These are phyloP conservation scores for Hibiscus tridactylites DNA, from an alignment of 345 rosid genomes.

Conservation along the genomic window DNA sequence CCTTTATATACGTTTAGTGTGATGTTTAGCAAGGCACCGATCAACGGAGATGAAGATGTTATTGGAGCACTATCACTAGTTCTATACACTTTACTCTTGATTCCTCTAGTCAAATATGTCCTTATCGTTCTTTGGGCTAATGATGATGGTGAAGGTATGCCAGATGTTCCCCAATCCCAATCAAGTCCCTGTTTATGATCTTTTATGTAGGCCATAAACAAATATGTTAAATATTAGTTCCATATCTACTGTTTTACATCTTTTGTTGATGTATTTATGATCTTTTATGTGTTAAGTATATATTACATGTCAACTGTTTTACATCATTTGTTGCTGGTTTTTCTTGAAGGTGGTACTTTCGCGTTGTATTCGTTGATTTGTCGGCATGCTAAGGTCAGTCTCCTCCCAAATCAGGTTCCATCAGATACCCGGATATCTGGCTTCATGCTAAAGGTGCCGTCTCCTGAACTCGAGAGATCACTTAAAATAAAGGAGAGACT, in stretches of 20 bases:
- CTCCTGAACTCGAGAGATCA: constrained; percentile 96
- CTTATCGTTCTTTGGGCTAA: constrained; percentile 97
- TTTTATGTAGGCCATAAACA: not conserved
- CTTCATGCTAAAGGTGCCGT: constrained; percentile 94
- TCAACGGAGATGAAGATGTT: constrained; percentile 72
- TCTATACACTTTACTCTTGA: constrained; percentile 75
- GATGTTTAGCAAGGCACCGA: constrained; percentile 86
- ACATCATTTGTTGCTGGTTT: not conserved
- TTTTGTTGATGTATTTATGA: not conserved
- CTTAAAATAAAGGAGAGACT: constrained; percentile 91
- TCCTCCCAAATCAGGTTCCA: constrained; percentile 94
- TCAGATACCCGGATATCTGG: constrained; percentile 93
- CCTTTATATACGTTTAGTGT: constrained; percentile 91
- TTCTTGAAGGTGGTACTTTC: constrained; percentile 82
- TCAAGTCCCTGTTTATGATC: not conserved
- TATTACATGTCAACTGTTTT: not conserved
- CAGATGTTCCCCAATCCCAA: not conserved
- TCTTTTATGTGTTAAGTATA: not conserved
- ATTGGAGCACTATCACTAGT: constrained; percentile 93
- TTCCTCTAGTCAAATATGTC: constrained; percentile 87
- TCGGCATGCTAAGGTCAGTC: constrained; percentile 95
- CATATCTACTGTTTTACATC: not conserved
- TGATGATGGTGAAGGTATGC: constrained; percentile 95
- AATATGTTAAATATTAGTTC: not conserved
- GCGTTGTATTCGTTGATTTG: constrained; percentile 94